These are phyloP conservation scores for Dictyostelium firmibasis DNA, from an alignment of 78 protist genomes.

Conservation along the genomic window DNA sequence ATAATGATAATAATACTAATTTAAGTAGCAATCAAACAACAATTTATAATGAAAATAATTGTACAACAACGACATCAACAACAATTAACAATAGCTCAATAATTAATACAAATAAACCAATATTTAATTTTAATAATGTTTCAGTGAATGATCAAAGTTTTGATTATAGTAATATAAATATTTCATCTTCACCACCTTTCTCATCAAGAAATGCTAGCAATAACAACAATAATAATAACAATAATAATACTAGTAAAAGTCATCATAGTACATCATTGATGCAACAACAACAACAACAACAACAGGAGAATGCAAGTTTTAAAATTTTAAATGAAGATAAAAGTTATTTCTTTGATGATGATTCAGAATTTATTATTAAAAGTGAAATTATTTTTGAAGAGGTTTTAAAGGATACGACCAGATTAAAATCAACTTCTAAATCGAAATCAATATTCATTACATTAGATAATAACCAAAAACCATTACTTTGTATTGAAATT, in stretches of 20 bases:
- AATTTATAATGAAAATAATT: neutral
- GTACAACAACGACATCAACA: neutral
- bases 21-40: neutral
- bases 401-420: neutral
- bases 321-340: slow-evolving; percentile 31
- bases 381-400: slow-evolving; percentile 4
- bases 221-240: neutral
- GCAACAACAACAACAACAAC: neutral
- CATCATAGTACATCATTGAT: neutral
- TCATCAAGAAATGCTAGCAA: neutral
- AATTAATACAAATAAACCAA: neutral
- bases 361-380: slow-evolving; percentile 15
- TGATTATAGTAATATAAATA: slow-evolving; percentile 6
- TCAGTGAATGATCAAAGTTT: slow-evolving; percentile 22
- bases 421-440: neutral
- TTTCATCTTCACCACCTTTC: neutral
- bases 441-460: slow-evolving; percentile 8
- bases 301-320: neutral
- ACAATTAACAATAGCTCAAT: neutral
- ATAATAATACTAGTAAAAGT: neutral
- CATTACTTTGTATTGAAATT: slow-evolving; percentile 7
- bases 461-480: neutral
- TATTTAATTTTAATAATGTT: neutral
- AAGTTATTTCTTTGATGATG: neutral
- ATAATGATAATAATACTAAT: neutral